Evolutionary conservation across 2,329 filamentous ascomycete species (phyloP), one percentile per base, ranked within the genome.

Genomic region (Aspergillus udagawae): DNA sequence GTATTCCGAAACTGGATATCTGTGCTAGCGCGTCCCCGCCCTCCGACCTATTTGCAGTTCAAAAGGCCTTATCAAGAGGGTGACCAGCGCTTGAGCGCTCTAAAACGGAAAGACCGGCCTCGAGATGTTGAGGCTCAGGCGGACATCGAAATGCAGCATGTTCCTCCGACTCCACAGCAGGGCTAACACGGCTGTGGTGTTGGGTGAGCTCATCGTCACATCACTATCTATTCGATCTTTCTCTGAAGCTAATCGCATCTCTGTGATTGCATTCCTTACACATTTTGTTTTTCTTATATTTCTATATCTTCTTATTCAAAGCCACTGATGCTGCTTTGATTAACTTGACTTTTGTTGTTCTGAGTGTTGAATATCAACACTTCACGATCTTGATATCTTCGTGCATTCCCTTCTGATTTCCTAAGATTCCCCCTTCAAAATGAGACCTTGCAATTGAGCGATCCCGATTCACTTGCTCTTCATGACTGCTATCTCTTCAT

Each of bases 1-100:
- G 79, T 88, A 50, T 74, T 89, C 67, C 87, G 83, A 67, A 99
- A 99, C 74, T 92, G 90, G 83, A 74, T 90, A 41, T 83, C 87
- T 7, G 92, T 97, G 12, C 80, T 97, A 51, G 88, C 87, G 64
- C 86, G 93, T 51, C 92, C 94, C 12, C 84, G 92, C 21, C 87
- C 91, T 21, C 92, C 93, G 7, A 93, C 90, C 0, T 97, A 97
- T 73, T 85, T 97, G 69, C 84, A 85, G 60, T 96, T 97, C 80
- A 97, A 96, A 78, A 79, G 79, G 47, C 77, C 79, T 54, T 93
- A 94, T 66, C 78, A 86, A 61, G 82, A 87, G 60, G 94, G 94
- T 6, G 94, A 97, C 72, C 90, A 96, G 75, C 85, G 94, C 27
- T 86, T 97, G 59, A 90, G 88, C 7, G 75, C 79, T 54, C 79